A percentile compares a stretch with the other conserved stretches of the same genome.
These are phyloP conservation scores for Fusarium cicatricum DNA, from an alignment of 2,329 filamentous ascomycete genomes.

Conservation along the genomic window DNA sequence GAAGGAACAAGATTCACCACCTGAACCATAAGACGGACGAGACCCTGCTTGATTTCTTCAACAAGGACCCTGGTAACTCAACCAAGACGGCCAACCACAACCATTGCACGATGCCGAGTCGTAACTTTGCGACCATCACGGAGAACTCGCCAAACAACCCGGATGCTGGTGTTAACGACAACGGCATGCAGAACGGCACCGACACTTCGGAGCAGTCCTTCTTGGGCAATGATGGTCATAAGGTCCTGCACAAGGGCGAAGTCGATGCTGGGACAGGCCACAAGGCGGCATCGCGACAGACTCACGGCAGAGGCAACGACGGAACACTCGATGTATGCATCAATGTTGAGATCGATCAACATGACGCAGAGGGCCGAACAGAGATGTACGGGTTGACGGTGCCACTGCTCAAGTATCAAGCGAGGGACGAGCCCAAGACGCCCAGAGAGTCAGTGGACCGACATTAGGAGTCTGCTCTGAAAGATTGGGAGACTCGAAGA, in stretches of 20 bases:
- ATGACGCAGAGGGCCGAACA: constrained; percentile 81
- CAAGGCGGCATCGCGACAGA: constrained; percentile 68
- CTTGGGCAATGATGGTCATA: constrained; percentile 69
- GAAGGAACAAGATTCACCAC: constrained; percentile 84
- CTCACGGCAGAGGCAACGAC: constrained; percentile 65
- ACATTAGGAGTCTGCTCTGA: constrained; percentile 10
- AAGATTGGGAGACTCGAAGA: neutral
- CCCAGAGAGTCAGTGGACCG: constrained; percentile 37
- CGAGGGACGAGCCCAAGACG: constrained; percentile 38
- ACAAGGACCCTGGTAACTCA: constrained; percentile 81
- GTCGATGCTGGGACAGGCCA: constrained; percentile 80
- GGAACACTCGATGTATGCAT: constrained; percentile 81
- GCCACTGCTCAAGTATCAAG: constrained; percentile 67
- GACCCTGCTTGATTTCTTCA: constrained; percentile 91
- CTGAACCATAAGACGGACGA: constrained; percentile 81
- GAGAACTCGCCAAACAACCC: constrained; percentile 77
- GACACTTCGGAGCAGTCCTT: constrained; percentile 42
- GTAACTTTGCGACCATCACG: constrained; percentile 91
- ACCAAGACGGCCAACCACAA: constrained; percentile 80
- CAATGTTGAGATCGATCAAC: constrained; percentile 87
- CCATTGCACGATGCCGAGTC: constrained; percentile 87
- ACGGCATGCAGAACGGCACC: constrained; percentile 28
- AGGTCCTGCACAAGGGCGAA: constrained; percentile 79
- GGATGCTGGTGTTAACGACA: constrained; percentile 36
- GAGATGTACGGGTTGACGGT: constrained; percentile 85